Conservation (phyloP, 257 asterid species). For the Paulownia fortunei region DNA sequence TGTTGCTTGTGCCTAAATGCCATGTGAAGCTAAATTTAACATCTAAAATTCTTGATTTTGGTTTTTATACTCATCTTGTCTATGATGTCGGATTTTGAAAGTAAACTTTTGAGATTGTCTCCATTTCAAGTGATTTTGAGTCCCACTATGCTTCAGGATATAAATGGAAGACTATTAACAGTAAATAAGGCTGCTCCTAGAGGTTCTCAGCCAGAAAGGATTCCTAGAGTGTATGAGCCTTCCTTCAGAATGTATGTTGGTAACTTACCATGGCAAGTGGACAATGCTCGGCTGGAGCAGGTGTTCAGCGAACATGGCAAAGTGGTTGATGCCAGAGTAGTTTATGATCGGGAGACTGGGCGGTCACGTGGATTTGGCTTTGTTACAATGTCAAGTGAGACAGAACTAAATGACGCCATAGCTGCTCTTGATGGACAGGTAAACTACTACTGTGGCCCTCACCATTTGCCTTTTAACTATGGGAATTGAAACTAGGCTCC, state of each 20-base stretch:
- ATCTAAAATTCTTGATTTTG: background rate
- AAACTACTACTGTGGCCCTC: slow-evolving; percentile 1
- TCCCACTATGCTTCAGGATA: slow-evolving; percentile 46
- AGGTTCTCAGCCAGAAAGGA: slow-evolving; percentile 71
- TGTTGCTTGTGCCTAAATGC: background rate
- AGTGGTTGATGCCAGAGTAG: slow-evolving; percentile 71
- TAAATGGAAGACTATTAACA: slow-evolving; percentile 70
- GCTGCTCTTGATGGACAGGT: slow-evolving; percentile 94
- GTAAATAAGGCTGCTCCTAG: slow-evolving; percentile 84
- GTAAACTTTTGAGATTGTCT: background rate
- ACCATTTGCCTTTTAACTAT: background rate
- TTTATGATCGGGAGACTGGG: slow-evolving; percentile 64
- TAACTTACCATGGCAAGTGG: slow-evolving; percentile 85
- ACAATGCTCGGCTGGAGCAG: slow-evolving; percentile 63
- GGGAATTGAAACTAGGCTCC: background rate
- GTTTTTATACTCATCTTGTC: background rate
- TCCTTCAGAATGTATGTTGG: slow-evolving; percentile 76
- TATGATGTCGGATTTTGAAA: background rate
- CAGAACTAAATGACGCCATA: slow-evolving; percentile 78
- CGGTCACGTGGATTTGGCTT: slow-evolving; percentile 92
- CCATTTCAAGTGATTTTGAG: no score
- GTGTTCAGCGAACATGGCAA: slow-evolving; percentile 83
- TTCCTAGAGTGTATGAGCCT: slow-evolving; percentile 55
- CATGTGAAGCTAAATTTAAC: background rate
- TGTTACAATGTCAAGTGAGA: slow-evolving; percentile 69